These are phyloP conservation scores for Hanseniaspora pseudoguilliermondii DNA, from an alignment of 805 yeast genomes.

Conservation along the genomic window DNA sequence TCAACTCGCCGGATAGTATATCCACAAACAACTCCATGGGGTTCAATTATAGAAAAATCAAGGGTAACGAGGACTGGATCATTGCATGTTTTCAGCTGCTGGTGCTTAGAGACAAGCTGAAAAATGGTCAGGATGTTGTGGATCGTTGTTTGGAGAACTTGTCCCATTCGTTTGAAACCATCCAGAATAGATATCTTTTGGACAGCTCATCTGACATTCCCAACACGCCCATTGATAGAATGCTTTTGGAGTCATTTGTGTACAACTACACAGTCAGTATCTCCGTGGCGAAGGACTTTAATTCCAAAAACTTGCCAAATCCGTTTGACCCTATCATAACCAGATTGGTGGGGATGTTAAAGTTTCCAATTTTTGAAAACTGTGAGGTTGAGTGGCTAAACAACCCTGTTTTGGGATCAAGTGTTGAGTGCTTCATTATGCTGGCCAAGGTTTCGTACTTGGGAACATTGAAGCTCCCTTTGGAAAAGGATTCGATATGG, in stretches of 20 bases:
- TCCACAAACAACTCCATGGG: constrained; percentile 6
- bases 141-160: constrained; percentile 18
- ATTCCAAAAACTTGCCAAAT: constrained; percentile 15
- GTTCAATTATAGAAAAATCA: constrained; percentile 11
- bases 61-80: constrained; percentile 19
- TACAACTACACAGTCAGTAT: constrained; percentile 19
- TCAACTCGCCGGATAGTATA: constrained; percentile 7
- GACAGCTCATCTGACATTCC: constrained; percentile 5
- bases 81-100: constrained; percentile 18
- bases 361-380: constrained; percentile 20
- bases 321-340: constrained; percentile 17
- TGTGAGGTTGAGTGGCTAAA: constrained; percentile 31
- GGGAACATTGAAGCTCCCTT: constrained; percentile 20
- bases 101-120: constrained; percentile 17
- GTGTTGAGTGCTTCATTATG: constrained; percentile 29
- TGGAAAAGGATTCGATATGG: constrained; percentile 14
- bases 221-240: constrained; percentile 17
- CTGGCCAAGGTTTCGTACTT: constrained; percentile 31
- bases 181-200: constrained; percentile 15
- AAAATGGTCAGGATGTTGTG: constrained; percentile 17
- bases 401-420: constrained; percentile 33
- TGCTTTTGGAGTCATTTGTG: constrained; percentile 18
- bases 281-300: constrained; percentile 16
- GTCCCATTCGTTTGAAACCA: constrained; percentile 17
- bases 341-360: constrained; percentile 15